Percentiles rank a stretch among this genome's conserved stretches.
Evolutionary conservation across 108 stramenopile genomes (phyloP).

Genomic region (Aurantiochytrium sp.): DNA sequence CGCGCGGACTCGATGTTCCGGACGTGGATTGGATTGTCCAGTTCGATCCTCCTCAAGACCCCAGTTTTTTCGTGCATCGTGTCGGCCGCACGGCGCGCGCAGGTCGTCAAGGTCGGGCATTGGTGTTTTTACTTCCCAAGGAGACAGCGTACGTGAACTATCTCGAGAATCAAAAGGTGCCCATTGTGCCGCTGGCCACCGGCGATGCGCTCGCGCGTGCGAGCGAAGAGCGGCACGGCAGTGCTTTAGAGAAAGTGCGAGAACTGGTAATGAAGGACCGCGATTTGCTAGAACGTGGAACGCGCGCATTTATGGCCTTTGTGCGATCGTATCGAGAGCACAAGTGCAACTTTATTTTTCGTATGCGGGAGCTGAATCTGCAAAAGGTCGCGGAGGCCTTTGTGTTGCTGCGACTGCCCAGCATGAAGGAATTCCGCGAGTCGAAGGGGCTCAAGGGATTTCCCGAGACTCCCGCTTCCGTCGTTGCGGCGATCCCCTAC

Average conservation of each 20-base stretch:
- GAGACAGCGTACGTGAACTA: slow-evolving; percentile 90
- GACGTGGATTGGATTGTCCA: slow-evolving; percentile 93
- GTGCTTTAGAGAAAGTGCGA: not conserved
- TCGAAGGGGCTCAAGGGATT: slow-evolving; percentile 48
- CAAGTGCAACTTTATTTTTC: slow-evolving; percentile 48
- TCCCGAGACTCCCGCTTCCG: slow-evolving; percentile 64
- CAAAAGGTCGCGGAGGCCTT: slow-evolving; percentile 76
- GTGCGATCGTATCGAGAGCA: slow-evolving; percentile 94
- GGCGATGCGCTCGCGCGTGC: not conserved
- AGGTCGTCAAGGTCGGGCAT: slow-evolving; percentile 68
- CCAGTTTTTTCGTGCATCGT: slow-evolving; percentile 89
- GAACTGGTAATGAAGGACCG: slow-evolving; percentile 49
- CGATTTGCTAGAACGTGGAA: slow-evolving; percentile 90
- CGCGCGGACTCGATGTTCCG: slow-evolving; percentile 89
- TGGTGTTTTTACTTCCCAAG: slow-evolving; percentile 75
- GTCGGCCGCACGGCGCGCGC: slow-evolving; percentile 92
- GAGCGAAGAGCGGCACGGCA: not conserved
- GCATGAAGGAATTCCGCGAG: slow-evolving; percentile 85
- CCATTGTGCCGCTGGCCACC: slow-evolving; percentile 32
- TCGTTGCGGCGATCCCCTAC: slow-evolving; percentile 71
- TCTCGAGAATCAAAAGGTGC: slow-evolving; percentile 64
- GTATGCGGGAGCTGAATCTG: slow-evolving; percentile 80
- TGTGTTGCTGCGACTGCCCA: slow-evolving; percentile 81
- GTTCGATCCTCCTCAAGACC: slow-evolving; percentile 91
- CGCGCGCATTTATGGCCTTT: slow-evolving; percentile 71